Percentiles rank a stretch among this genome's conserved stretches.
phyloP scores from a whole-genome alignment of 2,329 filamentous ascomycete species.

The Macrophomina pseudophaseolina region DNA sequence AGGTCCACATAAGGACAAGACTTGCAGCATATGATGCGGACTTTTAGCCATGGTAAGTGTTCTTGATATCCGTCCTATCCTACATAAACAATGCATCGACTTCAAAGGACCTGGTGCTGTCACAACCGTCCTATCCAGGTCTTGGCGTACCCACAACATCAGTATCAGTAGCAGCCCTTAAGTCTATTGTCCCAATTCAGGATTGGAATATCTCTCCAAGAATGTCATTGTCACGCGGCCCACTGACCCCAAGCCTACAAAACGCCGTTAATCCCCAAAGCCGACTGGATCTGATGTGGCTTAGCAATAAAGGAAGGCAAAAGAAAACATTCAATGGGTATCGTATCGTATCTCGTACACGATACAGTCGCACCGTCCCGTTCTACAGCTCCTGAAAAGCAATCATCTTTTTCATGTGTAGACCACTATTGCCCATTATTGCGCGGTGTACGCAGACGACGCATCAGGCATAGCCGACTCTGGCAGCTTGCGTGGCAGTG shows the following conservation, averaged over 20 bases:
- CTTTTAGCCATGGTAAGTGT: not conserved
- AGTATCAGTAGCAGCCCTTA: not conserved
- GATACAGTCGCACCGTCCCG: conserved; percentile 9
- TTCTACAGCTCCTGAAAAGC: not conserved
- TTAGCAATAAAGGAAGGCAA: not conserved
- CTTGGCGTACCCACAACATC: not conserved
- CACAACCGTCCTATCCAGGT: not conserved
- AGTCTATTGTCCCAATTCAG: not conserved
- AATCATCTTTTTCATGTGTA: not conserved
- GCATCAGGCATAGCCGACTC: conserved; percentile 13
- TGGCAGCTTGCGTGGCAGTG: not conserved
- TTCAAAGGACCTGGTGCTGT: not conserved
- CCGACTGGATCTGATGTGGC: not conserved
- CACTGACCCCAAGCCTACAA: not conserved
- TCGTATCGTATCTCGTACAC: conserved; percentile 20
- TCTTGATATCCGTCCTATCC: conserved; percentile 1
- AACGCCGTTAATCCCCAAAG: conserved; percentile 1
- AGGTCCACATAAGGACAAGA: too few species aligned
- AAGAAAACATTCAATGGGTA: conserved; percentile 7
- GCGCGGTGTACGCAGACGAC: not conserved
- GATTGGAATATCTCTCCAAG: conserved; percentile 1
- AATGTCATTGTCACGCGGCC: not conserved
- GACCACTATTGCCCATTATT: not conserved
- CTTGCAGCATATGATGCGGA: too few species aligned
- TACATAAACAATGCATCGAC: conserved; percentile 8